These are phyloP conservation scores for Mitragyna speciosa DNA, from an alignment of 257 asterid species.

Conservation along the genomic window DNA sequence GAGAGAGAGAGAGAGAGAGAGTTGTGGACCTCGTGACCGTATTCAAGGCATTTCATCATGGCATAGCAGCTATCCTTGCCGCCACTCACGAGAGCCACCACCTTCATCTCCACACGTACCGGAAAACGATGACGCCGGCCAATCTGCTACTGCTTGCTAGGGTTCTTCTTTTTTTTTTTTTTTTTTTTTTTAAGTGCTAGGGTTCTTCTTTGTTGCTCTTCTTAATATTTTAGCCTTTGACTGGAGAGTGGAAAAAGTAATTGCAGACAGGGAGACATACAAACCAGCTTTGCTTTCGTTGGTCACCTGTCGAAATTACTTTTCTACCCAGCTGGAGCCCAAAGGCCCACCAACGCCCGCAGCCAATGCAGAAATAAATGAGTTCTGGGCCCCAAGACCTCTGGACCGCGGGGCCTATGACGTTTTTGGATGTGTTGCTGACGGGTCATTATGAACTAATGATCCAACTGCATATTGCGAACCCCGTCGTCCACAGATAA, in stretches of 20 bases:
- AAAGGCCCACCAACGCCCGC: too few species aligned
- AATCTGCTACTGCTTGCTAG: not conserved
- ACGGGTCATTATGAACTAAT: too few species aligned
- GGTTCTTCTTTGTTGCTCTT: not conserved
- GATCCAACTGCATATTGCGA: too few species aligned
- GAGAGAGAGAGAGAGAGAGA: not conserved
- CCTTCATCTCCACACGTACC: slow-evolving; percentile 58
- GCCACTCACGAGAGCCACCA: slow-evolving; percentile 93
- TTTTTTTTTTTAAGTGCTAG: not conserved
- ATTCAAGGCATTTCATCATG: slow-evolving; percentile 87
- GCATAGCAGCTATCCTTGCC: slow-evolving; percentile 97
- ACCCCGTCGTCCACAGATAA: too few species aligned
- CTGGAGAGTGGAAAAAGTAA: not conserved
- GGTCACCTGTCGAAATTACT: not conserved
- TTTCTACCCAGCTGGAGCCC: not conserved
- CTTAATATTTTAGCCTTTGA: not conserved
- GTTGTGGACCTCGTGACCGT: slow-evolving; percentile 74
- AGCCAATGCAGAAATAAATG: too few species aligned
- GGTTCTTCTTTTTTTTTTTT: not conserved
- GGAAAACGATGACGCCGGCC: slow-evolving; percentile 1
- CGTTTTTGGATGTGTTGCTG: too few species aligned
- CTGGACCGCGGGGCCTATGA: too few species aligned
- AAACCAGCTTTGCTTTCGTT: not conserved
- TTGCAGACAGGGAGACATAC: not conserved
- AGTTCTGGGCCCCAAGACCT: not conserved